A percentile compares a stretch with the other conserved stretches of the same genome.
These are phyloP conservation scores for Stagonosporopsis chrysanthemi DNA, from an alignment of 2,329 filamentous ascomycete genomes.

Conservation along the genomic window DNA sequence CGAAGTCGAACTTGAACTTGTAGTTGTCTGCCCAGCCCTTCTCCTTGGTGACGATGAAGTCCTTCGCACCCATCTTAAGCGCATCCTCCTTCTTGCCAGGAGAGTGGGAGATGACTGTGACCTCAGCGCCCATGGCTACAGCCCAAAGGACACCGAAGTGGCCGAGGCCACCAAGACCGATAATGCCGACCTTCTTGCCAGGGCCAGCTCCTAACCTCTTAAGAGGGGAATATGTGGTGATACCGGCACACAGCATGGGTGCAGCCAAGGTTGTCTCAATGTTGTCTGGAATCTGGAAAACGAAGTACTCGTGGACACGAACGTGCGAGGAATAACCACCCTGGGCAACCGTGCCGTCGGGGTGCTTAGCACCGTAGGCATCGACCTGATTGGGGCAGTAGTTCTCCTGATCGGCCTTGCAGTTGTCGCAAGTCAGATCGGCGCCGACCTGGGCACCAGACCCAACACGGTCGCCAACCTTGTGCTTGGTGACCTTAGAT, in stretches of 20 bases:
- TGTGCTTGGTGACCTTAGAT: constrained; percentile 58
- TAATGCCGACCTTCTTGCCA: constrained; percentile 79
- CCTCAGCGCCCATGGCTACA: constrained; percentile 65
- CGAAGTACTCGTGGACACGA: constrained; percentile 78
- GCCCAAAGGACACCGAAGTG: constrained; percentile 60
- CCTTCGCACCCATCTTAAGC: constrained; percentile 65
- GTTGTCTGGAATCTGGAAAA: constrained; percentile 77
- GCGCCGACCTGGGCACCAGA: constrained; percentile 60
- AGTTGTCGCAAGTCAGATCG: constrained; percentile 59
- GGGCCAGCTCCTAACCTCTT: constrained; percentile 77
- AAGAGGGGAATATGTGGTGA: constrained; percentile 81
- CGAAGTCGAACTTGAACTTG: constrained; percentile 73
- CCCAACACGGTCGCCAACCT: constrained; percentile 56
- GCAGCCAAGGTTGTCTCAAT: constrained; percentile 69
- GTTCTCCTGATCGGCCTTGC: constrained; percentile 62
- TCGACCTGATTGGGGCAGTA: constrained; percentile 60
- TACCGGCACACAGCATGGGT: constrained; percentile 84
- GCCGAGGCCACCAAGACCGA: constrained; percentile 67
- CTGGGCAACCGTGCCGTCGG: constrained; percentile 68
- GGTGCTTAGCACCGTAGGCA: constrained; percentile 59
- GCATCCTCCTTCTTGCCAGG: constrained; percentile 67
- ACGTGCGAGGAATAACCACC: constrained; percentile 74
- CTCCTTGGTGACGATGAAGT: constrained; percentile 65
- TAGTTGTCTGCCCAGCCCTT: constrained; percentile 65
- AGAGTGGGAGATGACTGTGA: constrained; percentile 67